Evolutionary conservation across 768 basidiomycete genomes (phyloP).

Genomic region (Rhodosporidiobolus sp.): DNA sequence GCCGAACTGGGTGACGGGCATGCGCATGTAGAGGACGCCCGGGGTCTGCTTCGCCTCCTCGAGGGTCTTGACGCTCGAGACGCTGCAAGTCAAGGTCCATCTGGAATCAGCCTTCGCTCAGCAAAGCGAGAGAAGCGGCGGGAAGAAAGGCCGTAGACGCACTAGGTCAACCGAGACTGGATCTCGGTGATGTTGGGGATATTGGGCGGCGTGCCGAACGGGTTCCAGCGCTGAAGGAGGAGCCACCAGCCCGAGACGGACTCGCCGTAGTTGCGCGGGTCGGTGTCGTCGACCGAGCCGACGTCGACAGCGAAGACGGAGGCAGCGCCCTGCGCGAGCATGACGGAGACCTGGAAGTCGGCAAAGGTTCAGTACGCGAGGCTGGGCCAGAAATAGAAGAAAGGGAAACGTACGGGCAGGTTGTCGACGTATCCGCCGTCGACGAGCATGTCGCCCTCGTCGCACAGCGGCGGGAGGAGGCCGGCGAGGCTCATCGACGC

Average conservation of each 20-base stretch:
- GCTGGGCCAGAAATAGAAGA: background rate
- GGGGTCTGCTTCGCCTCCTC: slow-evolving; percentile 90
- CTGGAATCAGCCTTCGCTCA: background rate
- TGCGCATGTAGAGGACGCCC: slow-evolving; percentile 83
- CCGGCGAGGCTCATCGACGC: slow-evolving; percentile 98
- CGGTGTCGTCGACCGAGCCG: slow-evolving; percentile 90
- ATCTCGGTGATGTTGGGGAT: slow-evolving; percentile 90
- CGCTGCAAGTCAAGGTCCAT: slow-evolving; percentile 58
- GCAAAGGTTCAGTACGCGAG: background rate
- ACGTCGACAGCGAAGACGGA: slow-evolving; percentile 92
- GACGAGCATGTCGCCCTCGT: slow-evolving; percentile 86
- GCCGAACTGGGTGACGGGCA: slow-evolving; percentile 95
- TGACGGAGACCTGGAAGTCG: slow-evolving; percentile 77
- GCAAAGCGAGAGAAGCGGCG: background rate
- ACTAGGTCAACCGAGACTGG: slow-evolving; percentile 93
- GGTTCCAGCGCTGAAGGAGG: slow-evolving; percentile 86
- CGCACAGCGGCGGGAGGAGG: slow-evolving; percentile 86
- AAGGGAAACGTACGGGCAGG: slow-evolving; percentile 64
- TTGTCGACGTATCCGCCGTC: slow-evolving; percentile 65
- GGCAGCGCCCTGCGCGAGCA: slow-evolving; percentile 86
- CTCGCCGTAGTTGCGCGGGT: slow-evolving; percentile 90
- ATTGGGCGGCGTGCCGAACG: slow-evolving; percentile 65
- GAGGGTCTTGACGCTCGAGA: slow-evolving; percentile 88
- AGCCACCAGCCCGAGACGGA: slow-evolving; percentile 96
- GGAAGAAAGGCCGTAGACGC: slow-evolving; percentile 48